Conservation (phyloP, 352 stramenopile genomes). For the Elongisporangium anandrum region DNA sequence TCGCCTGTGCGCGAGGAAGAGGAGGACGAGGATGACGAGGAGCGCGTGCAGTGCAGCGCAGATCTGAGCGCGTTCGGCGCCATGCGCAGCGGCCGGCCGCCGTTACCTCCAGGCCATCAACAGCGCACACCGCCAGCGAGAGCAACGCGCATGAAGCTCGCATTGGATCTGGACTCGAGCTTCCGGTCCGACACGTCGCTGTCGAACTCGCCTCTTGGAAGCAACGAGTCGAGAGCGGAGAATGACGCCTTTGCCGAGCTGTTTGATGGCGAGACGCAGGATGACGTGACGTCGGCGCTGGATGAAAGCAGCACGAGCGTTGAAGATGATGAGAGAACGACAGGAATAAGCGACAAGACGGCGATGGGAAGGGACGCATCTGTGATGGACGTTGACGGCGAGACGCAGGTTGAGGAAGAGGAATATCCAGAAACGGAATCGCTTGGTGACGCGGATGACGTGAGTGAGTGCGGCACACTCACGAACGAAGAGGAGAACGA, state of each 20-base stretch:
- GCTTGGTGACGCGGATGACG: slow-evolving; percentile 29
- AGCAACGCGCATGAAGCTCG: slow-evolving; percentile 17
- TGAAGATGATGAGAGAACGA: not conserved
- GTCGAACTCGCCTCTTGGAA: slow-evolving; percentile 1
- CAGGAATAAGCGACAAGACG: slow-evolving; percentile 8
- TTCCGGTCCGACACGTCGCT: not conserved
- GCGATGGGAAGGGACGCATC: slow-evolving; percentile 10
- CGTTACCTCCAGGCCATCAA: not conserved
- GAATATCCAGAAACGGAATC: slow-evolving; percentile 39
- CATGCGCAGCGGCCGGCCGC: not conserved
- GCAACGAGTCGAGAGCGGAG: not conserved
- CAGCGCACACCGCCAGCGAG: not conserved
- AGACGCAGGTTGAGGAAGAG: slow-evolving; percentile 20
- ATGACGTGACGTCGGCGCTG: slow-evolving; percentile 18
- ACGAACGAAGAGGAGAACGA: slow-evolving; percentile 7
- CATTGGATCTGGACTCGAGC: slow-evolving; percentile 23
- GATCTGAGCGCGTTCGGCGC: slow-evolving; percentile 45
- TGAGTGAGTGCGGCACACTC: not conserved
- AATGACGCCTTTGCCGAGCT: slow-evolving; percentile 32
- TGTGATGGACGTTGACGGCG: slow-evolving; percentile 1
- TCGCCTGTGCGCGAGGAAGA: slow-evolving; percentile 2
- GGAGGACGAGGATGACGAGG: slow-evolving; percentile 3
- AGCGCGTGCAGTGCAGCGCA: slow-evolving; percentile 48
- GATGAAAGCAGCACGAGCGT: slow-evolving; percentile 7
- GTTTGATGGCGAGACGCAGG: slow-evolving; percentile 52